Conservation (phyloP, 352 stramenopile species). For the Globisporangium viniferum region DNA sequence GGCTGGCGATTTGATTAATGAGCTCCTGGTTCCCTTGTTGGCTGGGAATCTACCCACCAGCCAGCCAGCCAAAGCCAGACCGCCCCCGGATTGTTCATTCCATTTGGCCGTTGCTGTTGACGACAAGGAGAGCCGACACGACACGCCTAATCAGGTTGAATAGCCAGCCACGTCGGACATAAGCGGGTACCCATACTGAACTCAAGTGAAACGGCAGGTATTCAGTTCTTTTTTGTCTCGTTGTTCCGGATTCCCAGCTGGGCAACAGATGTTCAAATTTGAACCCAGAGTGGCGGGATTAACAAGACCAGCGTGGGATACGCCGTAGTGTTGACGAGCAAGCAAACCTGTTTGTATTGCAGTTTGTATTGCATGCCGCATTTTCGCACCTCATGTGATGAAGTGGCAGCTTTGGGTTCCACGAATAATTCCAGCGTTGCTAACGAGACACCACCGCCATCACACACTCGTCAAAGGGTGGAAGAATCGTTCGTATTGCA, state of each 20-base stretch:
- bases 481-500: background rate
- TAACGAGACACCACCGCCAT: background rate
- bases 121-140: background rate
- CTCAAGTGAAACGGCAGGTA: conserved; percentile 6
- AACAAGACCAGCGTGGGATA: background rate
- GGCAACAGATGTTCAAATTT: background rate
- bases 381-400: background rate
- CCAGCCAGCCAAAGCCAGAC: background rate
- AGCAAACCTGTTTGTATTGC: background rate
- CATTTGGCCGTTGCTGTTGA: background rate
- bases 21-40: background rate
- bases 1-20: conserved; percentile 15
- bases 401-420: background rate
- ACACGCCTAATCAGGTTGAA: background rate
- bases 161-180: background rate
- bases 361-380: background rate
- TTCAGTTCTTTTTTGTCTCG: background rate
- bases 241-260: conserved; percentile 13
- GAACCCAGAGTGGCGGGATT: background rate
- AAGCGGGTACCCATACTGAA: conserved; percentile 5
- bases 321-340: background rate
- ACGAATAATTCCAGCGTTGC: background rate
- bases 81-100: background rate
- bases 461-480: background rate
- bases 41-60: background rate